Base-by-base conservation (phyloP, 2,329 filamentous ascomycete species). In the Xylariales sp. region DNA sequence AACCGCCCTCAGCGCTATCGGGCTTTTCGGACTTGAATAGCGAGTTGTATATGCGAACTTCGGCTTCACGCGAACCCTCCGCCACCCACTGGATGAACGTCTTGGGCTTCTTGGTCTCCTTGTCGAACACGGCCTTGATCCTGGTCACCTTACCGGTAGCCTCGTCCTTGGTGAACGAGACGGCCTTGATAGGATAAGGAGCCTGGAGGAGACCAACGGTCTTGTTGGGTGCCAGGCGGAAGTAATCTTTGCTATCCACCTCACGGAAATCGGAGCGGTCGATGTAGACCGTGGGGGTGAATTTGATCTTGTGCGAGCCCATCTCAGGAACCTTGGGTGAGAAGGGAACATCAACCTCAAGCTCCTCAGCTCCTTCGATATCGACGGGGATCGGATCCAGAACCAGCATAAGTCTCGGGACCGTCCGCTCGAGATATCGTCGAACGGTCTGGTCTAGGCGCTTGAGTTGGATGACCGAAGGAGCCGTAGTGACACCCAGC, bases 11-110 rank as follows among this genome's bases (percentile, higher is more conserved):
- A 4, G 83, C 81, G 10, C 81, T 76, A 27, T 83, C 81, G 3
- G 91, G 90, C 53, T 93, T 84, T 33, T 90, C 83, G 4, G 83
- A 88, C 60, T 88, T 89, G 76, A 96, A 96, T 1, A 97, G 74
- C 4, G 80, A 70, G 57, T 88, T 86, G 66, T 93, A 83, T 33
- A 93, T 72, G 42, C 90, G 84, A 29, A 81, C 85, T 60, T 90
- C 85, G 11, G 83, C 82, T 48, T 80, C 79, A 12, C 72, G 72
- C 1, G 83, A 76, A 2, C 78, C 82, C 27, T 81, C 78, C 5
- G 81, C 79, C 5, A 95, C 86, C 91, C 91, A 96, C 57, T 95
- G 89, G 57, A 96, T 95, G 56, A 80, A 87, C 2, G 88, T 82
- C 66, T 94, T 91, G 29, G 84, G 79, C 51, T 80, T 77, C 55